These are phyloP conservation scores for Diaporthe destruens DNA, from an alignment of 2,329 filamentous ascomycete species.

Conservation along the genomic window DNA sequence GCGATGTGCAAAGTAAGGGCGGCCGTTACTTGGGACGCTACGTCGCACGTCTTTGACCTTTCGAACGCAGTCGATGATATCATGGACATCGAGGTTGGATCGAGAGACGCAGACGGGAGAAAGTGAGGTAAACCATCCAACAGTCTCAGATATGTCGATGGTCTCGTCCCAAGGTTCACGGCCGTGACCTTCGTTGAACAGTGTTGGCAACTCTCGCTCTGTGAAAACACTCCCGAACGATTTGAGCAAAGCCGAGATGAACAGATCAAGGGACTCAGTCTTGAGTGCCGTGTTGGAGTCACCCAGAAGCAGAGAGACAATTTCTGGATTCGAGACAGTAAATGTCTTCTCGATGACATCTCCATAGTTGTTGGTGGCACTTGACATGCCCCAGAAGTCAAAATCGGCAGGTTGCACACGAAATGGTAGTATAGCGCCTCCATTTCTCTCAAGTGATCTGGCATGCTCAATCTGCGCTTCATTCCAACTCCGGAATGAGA, in stretches of 20 bases:
- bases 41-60: slow-evolving; percentile 15
- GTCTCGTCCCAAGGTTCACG: slow-evolving; percentile 12
- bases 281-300: slow-evolving; percentile 11
- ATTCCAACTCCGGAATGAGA: slow-evolving; percentile 8
- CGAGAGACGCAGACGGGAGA: slow-evolving; percentile 10
- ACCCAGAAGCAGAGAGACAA: background rate
- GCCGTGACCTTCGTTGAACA: slow-evolving; percentile 18
- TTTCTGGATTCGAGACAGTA: background rate
- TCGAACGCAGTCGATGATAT: background rate
- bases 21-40: slow-evolving; percentile 3
- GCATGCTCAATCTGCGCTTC: slow-evolving; percentile 2
- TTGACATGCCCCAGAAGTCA: slow-evolving; percentile 17
- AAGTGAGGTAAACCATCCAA: slow-evolving; percentile 22
- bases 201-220: slow-evolving; percentile 1
- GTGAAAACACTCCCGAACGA: background rate
- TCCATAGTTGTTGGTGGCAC: background rate
- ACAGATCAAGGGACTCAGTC: slow-evolving; percentile 2
- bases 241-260: slow-evolving; percentile 10
- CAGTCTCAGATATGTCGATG: slow-evolving; percentile 1
- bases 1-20: slow-evolving; percentile 11
- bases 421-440: background rate
- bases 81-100: background rate
- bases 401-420: slow-evolving; percentile 3
- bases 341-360: background rate
- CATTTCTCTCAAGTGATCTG: background rate